These are phyloP conservation scores for Ampelomyces quisqualis DNA, from an alignment of 2,329 filamentous ascomycete species.

Conservation along the genomic window DNA sequence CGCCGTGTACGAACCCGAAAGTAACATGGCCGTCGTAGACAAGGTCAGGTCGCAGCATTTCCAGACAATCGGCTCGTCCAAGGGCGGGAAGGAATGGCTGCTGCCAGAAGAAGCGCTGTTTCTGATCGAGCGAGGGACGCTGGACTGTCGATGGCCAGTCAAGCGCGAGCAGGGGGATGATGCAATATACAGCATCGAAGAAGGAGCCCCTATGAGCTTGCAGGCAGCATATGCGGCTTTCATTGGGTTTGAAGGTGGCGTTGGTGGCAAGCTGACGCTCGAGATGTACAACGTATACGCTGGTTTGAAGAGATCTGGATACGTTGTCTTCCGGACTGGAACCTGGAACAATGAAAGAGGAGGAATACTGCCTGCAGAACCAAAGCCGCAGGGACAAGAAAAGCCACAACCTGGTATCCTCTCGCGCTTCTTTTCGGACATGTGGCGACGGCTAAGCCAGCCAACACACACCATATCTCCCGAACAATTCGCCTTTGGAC, in stretches of 20 bases:
- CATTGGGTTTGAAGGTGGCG: constrained; percentile 65
- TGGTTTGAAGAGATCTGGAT: constrained; percentile 78
- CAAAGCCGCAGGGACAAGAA: constrained; percentile 7
- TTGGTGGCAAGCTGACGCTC: constrained; percentile 58
- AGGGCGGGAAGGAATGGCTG: constrained; percentile 66
- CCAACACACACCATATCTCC: constrained; percentile 19
- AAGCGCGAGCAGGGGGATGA: constrained; percentile 35
- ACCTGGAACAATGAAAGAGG: constrained; percentile 43
- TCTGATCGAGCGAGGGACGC: constrained; percentile 78
- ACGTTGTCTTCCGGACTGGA: constrained; percentile 73
- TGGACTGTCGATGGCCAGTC: constrained; percentile 83
- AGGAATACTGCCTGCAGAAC: constrained; percentile 11
- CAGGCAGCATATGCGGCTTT: constrained; percentile 88
- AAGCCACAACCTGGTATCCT: constrained; percentile 23
- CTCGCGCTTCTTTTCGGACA: constrained; percentile 39
- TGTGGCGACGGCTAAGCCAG: constrained; percentile 36
- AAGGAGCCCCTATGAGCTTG: constrained; percentile 77
- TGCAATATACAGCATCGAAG: constrained; percentile 48
- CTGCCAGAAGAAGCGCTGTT: constrained; percentile 91
- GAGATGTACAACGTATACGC: constrained; percentile 88
- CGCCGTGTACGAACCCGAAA: constrained; percentile 72
- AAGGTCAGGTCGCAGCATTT: constrained; percentile 71
- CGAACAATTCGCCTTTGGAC: constrained; percentile 44
- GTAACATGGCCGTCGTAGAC: constrained; percentile 62
- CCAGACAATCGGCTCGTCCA: constrained; percentile 68